Conservation (phyloP, 179 eudicot species). For the Heliamphora pulchella region DNA sequence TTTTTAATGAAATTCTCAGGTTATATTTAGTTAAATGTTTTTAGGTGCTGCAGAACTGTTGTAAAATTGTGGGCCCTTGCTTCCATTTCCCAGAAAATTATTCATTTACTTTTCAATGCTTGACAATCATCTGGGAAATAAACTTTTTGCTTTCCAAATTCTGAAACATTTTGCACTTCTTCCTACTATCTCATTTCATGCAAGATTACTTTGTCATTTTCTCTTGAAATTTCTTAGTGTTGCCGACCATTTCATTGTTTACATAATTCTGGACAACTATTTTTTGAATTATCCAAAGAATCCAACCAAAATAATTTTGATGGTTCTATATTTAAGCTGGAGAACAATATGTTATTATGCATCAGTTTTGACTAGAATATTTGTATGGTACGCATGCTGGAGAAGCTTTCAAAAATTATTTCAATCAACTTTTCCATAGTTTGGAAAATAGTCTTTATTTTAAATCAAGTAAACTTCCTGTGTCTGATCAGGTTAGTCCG, state of each 20-base stretch:
- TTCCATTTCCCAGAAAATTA: too few species aligned
- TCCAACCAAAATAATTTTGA: neutral
- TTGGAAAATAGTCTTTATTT: neutral
- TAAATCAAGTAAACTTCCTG: neutral
- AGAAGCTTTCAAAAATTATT: neutral
- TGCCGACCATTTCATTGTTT: neutral
- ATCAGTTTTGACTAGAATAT: neutral
- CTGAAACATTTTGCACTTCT: too few species aligned
- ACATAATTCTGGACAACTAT: neutral
- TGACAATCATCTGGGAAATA: too few species aligned
- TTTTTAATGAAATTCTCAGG: too few species aligned
- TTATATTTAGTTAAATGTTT: too few species aligned
- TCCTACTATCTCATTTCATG: neutral
- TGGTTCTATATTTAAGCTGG: neutral
- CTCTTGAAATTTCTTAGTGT: neutral
- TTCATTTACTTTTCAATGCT: too few species aligned
- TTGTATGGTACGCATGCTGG: neutral
- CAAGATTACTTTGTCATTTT: neutral
- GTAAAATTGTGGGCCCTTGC: too few species aligned
- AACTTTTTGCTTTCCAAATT: too few species aligned
- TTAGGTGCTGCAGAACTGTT: too few species aligned
- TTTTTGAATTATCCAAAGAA: neutral
- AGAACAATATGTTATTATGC: neutral
- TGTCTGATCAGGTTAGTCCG: conserved; percentile 45
- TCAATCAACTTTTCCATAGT: neutral